Conservation (phyloP, 1,139 yeast genomes). For the Kodamaea arcana region DNA sequence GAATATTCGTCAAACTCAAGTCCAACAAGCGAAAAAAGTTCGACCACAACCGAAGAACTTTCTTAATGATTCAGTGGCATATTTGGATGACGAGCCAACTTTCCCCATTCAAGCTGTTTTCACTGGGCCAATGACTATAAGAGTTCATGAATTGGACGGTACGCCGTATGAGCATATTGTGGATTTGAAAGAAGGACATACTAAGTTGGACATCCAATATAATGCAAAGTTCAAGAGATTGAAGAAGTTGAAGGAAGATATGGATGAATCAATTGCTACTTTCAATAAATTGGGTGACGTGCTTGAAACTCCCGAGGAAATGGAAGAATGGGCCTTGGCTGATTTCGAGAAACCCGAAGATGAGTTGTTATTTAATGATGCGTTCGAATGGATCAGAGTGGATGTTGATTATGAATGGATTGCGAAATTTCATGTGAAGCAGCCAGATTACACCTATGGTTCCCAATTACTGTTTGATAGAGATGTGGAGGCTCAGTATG, state of each 20-base stretch:
- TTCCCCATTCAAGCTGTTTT: constrained; percentile 50
- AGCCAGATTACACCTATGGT: constrained; percentile 93
- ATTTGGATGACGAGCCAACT: constrained; percentile 36
- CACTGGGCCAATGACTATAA: constrained; percentile 92
- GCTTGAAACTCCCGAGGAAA: constrained; percentile 55
- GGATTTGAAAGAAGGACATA: constrained; percentile 77
- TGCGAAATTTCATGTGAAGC: constrained; percentile 72
- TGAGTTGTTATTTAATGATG: constrained; percentile 67
- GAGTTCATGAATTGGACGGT: constrained; percentile 99
- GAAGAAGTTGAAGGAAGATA: constrained; percentile 47
- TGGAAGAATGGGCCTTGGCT: constrained; percentile 65
- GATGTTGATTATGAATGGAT: constrained; percentile 99
- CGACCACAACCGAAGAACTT: constrained; percentile 38
- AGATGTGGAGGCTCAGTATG: constrained; percentile 93
- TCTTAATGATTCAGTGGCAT: constrained; percentile 44
- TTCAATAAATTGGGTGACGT: constrained; percentile 77
- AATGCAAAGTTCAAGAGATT: constrained; percentile 84
- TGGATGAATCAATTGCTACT: constrained; percentile 38
- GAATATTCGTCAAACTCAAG: constrained; percentile 88
- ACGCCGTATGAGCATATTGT: constrained; percentile 98
- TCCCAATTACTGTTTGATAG: constrained; percentile 92
- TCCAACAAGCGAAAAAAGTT: constrained; percentile 44
- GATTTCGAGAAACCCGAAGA: constrained; percentile 76
- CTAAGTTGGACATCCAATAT: constrained; percentile 89
- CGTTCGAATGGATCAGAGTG: constrained; percentile 95